Evolutionary conservation across 1,139 yeast genomes (phyloP), one percentile per base, ranked within the genome.

Genomic region (Lizanozyma gosingica): DNA sequence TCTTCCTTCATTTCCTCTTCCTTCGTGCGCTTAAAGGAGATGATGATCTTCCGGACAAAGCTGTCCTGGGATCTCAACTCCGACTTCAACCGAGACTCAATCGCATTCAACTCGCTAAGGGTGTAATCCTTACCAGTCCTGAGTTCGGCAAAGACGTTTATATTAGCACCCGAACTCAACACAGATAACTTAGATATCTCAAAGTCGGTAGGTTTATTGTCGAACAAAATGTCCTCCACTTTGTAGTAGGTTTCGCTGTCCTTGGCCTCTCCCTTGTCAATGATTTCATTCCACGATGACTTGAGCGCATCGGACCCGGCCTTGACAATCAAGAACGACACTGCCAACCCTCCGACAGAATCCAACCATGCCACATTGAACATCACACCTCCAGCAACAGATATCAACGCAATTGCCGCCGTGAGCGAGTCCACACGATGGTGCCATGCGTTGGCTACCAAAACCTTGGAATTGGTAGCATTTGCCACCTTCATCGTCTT

Each of bases 391-490:
- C 94, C 82, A 0, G 94, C 77, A 40, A 92, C 94, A 1, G 97
- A 88, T 3, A 80, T 73, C 18, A 90, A 73, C 0, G 98, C 97
- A 8, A 92, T 97, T 34, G 84, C 71, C 0, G 97, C 88, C 0
- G 97, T 94, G 50, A 92, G 60, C 1, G 95, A 83, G 57, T 92
- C 98, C n/a, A 92, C 90, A 47, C 98, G 73, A 56, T 92, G 98
- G 58, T 92, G 98, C 97, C 97, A 92, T 2, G 98, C 98, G 55
- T 92, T 92, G 4, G 98, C 98, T 39, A 87, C 81, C 41, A 92
- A 71, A 3, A 92, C 97, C 46, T 87, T 85, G 1, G 97, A 87
- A 53, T 86, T 83, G 27, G 88, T 77, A 45, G 72, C 66, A 36
- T 71, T 66, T 2, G 97, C 97, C 15, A 92, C 79, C 47, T 78